Evolutionary conservation across 2,329 filamentous ascomycete species (phyloP).

Genomic region (Tolypocladium tundrense): DNA sequence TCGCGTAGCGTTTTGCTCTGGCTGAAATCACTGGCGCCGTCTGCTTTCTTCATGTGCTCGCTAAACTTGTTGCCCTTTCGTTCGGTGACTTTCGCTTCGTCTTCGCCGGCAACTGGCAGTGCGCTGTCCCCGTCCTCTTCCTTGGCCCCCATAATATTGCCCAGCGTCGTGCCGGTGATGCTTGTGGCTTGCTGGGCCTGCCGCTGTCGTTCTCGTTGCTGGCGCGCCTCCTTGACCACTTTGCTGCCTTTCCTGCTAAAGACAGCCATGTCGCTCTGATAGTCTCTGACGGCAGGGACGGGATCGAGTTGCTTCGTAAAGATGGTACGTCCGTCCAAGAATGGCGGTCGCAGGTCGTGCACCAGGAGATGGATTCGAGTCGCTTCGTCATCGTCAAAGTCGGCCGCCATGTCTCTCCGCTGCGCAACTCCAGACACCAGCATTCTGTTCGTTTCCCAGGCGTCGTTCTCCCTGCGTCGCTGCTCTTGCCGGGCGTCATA

Average conservation of each 20-base stretch:
- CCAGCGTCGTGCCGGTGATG: constrained; percentile 79
- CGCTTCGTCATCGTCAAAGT: constrained; percentile 86
- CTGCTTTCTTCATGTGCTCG: constrained; percentile 76
- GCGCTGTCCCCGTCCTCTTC: constrained; percentile 90
- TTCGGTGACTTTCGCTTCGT: constrained; percentile 46
- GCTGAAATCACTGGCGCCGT: constrained; percentile 84
- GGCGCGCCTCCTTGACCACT: constrained; percentile 81
- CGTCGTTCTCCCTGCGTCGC: constrained; percentile 89
- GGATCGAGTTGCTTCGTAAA: constrained; percentile 97
- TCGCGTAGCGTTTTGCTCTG: constrained; percentile 83
- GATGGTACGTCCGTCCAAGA: constrained; percentile 86
- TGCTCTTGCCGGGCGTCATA: constrained; percentile 63
- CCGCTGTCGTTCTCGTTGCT: constrained; percentile 85
- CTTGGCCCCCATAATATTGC: constrained; percentile 92
- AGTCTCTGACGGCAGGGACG: constrained; percentile 82
- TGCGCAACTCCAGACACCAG: constrained; percentile 92
- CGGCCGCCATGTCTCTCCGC: constrained; percentile 66
- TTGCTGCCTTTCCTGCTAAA: constrained; percentile 92
- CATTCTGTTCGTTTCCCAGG: constrained; percentile 99
- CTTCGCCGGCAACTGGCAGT: constrained; percentile 62
- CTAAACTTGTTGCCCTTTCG: constrained; percentile 64
- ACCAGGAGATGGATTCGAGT: constrained; percentile 85
- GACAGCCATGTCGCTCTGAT: constrained; percentile 97
- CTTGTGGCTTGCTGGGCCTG: constrained; percentile 94
- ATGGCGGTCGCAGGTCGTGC: constrained; percentile 88